These are phyloP conservation scores for Globisporangium abappressorium DNA, from an alignment of 352 stramenopile species.

Conservation along the genomic window DNA sequence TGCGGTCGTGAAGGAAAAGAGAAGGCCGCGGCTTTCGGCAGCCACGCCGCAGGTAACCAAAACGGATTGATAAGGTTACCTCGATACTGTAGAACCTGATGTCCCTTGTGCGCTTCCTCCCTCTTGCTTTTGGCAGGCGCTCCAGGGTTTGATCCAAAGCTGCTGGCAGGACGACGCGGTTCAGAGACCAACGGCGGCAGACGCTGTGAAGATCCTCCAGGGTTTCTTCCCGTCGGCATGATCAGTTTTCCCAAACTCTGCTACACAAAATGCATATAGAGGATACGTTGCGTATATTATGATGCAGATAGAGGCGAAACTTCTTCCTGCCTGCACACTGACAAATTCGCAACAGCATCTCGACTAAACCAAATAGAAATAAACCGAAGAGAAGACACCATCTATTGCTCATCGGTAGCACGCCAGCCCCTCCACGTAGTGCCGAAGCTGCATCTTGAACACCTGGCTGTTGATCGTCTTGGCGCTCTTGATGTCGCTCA, in stretches of 20 bases:
- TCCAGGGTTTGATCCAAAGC: constrained; percentile 53
- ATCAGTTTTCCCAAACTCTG: background rate
- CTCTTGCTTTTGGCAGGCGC: constrained; percentile 29
- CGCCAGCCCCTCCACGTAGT: constrained; percentile 73
- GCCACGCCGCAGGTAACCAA: constrained; percentile 45
- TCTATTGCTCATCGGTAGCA: constrained; percentile 51
- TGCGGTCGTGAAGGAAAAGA: constrained; percentile 64
- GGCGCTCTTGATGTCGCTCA: constrained; percentile 69
- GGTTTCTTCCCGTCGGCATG: constrained; percentile 40
- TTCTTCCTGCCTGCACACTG: too few relatives aligned
- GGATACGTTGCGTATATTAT: constrained; percentile 3
- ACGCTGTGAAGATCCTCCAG: constrained; percentile 40
- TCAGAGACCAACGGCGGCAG: constrained; percentile 39
- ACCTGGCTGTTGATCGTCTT: constrained; percentile 79
- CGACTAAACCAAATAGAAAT: background rate
- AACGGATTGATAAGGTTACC: background rate
- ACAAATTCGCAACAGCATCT: background rate
- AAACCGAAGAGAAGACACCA: background rate
- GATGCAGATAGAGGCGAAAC: background rate
- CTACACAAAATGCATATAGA: background rate
- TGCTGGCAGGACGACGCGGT: constrained; percentile 69
- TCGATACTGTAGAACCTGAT: background rate
- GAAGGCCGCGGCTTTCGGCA: constrained; percentile 51
- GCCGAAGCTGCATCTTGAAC: constrained; percentile 65
- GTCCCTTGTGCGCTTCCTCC: background rate